Evolutionary conservation across 2,329 filamentous ascomycete species (phyloP).

Genomic region (Pseudogymnoascus sp.): DNA sequence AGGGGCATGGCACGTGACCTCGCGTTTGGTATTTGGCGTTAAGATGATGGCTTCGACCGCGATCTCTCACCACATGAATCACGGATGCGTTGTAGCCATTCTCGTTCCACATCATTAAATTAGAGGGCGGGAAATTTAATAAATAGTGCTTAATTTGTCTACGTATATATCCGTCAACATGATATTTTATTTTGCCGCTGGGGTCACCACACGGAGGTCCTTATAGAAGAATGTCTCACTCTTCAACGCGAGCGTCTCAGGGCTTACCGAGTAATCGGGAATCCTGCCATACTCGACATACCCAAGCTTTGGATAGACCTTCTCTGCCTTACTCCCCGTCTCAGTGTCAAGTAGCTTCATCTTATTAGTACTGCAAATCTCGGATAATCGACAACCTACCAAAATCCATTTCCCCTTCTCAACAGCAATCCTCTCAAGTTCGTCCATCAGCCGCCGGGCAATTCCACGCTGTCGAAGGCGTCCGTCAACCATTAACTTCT

Average conservation of each 20-base stretch:
- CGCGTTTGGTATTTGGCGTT: not conserved
- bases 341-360: constrained; percentile 44
- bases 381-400: constrained; percentile 33
- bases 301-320: constrained; percentile 46
- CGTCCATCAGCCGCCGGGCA: constrained; percentile 41
- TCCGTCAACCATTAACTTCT: constrained; percentile 50
- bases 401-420: constrained; percentile 41
- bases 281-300: constrained; percentile 46
- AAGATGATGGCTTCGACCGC: not conserved
- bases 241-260: constrained; percentile 37
- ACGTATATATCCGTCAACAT: not conserved
- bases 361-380: constrained; percentile 11
- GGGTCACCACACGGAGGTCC: constrained; percentile 30
- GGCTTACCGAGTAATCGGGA: constrained; percentile 43
- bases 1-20: not conserved
- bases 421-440: constrained; percentile 47
- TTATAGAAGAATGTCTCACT: constrained; percentile 53
- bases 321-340: constrained; percentile 42
- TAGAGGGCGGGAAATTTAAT: not conserved
- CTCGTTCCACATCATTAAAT: not conserved
- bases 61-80: not conserved
- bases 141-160: not conserved
- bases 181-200: not conserved
- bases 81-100: not conserved
- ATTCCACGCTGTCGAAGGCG: constrained; percentile 42